Conservation (phyloP, 306 rosid species). For the Elaeagnus macrophylla region DNA sequence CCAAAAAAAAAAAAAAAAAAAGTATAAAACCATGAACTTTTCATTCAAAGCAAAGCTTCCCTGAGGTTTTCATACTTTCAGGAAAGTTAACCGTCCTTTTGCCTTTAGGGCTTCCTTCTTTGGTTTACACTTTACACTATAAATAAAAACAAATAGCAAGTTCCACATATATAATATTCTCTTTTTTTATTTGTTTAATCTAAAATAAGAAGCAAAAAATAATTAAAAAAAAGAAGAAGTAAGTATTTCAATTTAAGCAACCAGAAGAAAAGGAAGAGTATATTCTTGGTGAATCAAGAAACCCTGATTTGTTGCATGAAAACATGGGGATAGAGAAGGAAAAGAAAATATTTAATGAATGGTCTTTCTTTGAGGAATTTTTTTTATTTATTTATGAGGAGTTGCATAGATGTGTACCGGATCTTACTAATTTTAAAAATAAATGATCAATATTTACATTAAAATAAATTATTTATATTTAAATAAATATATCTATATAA, state of each 20-base stretch:
- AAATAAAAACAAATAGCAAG: no score
- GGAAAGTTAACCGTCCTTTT: slow-evolving; percentile 37
- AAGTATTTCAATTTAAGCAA: neutral
- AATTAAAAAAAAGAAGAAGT: no score
- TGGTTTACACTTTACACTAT: slow-evolving; percentile 11
- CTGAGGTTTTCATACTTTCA: slow-evolving; percentile 33
- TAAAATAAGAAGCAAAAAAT: no score
- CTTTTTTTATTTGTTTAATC: no score
- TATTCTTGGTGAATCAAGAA: slow-evolving; percentile 7
- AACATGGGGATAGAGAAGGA: slow-evolving; percentile 23
- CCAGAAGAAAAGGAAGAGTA: neutral
- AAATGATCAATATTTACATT: no score
- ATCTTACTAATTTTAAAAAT: no score
- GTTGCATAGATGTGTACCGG: no score
- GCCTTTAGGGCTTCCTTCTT: slow-evolving; percentile 1
- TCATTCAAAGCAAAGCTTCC: slow-evolving; percentile 50
- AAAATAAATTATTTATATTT: no score
- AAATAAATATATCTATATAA: no score
- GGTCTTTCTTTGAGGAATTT: no score
- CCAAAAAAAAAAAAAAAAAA: neutral
- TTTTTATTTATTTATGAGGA: no score
- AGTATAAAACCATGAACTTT: slow-evolving; percentile 13
- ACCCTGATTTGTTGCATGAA: slow-evolving; percentile 61
- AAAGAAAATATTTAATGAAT: neutral
- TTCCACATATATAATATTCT: no score